Base-by-base conservation (phyloP, 257 asterid genomes). In the Nicotiana noctiflora region DNA sequence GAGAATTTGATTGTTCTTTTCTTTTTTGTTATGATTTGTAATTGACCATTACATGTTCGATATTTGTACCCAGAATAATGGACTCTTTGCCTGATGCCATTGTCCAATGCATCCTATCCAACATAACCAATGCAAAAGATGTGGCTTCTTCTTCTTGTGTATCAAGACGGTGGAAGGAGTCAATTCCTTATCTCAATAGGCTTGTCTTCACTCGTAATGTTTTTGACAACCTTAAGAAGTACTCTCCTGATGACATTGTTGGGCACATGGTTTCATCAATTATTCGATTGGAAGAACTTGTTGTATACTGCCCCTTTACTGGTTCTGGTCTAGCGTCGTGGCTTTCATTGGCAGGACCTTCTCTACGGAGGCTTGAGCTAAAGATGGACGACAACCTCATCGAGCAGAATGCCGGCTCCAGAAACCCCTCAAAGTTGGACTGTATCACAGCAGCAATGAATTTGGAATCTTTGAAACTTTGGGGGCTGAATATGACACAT, bases 141-240 rank as follows among this genome's bases (percentile, higher is more conserved):
- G 94, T 96, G 83, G 99, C 97, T 40, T 89, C 90, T 77, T 93
- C 96, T 85, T 86, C 79, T 51, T 88, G 89, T 79, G 99, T 92
- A 65, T 94, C 99, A 85, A 91, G 87, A 92, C 87, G 93, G 77
- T 96, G 99, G 98, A 94, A 92, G 87, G 95, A 92, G 10, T 87
- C 97, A 9, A 77, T 89, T 82, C 98, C 99, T 6, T 89, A 89
- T 79, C 61, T 90, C 60, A 91, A 74, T 78, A 88, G 91, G 84
- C 89, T 96, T 19, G 92, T 86, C 82, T 96, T 96, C 76, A 88
- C 98, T 55, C 88, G 99, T 27, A 94, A 90, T n/a, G 67, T 94
- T 49, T 94, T 94, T 11, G 98, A 96, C 80, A 84, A 87, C 60
- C 92, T 91, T 34, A 88, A 86, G 34, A 70, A 78, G 56, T 90